phyloP scores from a whole-genome alignment of 2,329 filamentous ascomycete species.

The Anthostomella pinea region DNA sequence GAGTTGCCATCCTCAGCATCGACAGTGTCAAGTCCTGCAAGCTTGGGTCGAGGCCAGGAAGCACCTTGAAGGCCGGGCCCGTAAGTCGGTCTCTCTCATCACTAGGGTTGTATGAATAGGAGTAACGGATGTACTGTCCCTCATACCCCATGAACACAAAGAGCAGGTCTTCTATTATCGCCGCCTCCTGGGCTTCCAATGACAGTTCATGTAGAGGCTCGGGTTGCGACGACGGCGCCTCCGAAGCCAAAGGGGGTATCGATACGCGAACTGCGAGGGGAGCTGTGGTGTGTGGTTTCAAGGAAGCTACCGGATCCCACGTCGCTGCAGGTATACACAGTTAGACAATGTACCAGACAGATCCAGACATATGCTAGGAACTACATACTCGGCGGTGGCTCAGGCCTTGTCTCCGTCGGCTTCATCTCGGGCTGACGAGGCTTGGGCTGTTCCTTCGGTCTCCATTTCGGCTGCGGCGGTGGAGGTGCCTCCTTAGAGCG shows the following conservation, averaged over 20 bases:
- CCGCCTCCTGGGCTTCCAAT: conserved; percentile 79
- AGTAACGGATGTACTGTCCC: conserved; percentile 92
- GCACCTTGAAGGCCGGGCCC: conserved; percentile 76
- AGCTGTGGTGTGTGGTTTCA: conserved; percentile 64
- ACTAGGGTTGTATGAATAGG: conserved; percentile 74
- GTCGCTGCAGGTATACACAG: conserved; percentile 35
- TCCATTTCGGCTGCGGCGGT: conserved; percentile 33
- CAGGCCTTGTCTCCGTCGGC: conserved; percentile 43
- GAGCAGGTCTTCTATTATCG: conserved; percentile 83
- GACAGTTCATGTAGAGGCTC: conserved; percentile 66
- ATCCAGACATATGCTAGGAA: conserved; percentile 1
- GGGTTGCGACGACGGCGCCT: conserved; percentile 67
- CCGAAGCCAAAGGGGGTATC: conserved; percentile 70
- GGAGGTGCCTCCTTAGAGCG: conserved; percentile 33
- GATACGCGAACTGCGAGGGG: conserved; percentile 48
- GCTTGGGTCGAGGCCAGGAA: conserved; percentile 84
- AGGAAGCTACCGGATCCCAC: conserved; percentile 78
- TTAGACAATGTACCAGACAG: conserved; percentile 20
- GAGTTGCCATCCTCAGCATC: conserved; percentile 91
- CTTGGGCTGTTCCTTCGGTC: conserved; percentile 38
- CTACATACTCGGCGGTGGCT: conserved; percentile 48
- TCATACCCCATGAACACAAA: conserved; percentile 99
- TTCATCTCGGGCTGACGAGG: conserved; percentile 45
- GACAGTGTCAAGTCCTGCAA: conserved; percentile 81
- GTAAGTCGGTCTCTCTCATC: conserved; percentile 84